These are phyloP conservation scores for Pseudogymnoascus verrucosus DNA, from an alignment of 2,329 filamentous ascomycete genomes.

Conservation along the genomic window DNA sequence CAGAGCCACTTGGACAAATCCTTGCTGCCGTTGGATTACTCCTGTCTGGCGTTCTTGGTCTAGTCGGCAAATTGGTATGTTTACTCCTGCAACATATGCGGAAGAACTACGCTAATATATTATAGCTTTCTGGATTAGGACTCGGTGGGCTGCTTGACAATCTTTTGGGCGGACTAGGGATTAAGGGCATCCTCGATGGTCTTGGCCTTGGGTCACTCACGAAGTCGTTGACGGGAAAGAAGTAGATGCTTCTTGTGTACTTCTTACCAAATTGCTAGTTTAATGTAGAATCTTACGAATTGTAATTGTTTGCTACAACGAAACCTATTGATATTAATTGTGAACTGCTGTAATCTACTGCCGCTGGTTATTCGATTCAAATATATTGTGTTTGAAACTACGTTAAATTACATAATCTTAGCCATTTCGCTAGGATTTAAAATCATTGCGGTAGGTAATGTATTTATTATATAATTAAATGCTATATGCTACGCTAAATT, in stretches of 20 bases:
- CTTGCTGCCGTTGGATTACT: conserved; percentile 80
- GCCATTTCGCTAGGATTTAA: too few relatives aligned
- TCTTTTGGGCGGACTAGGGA: conserved; percentile 66
- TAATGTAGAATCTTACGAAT: background rate
- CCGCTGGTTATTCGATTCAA: too few relatives aligned
- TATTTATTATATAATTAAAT: too few relatives aligned
- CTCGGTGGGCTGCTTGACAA: conserved; percentile 75
- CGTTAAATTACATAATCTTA: too few relatives aligned
- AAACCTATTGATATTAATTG: background rate
- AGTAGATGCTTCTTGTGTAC: conserved; percentile 22
- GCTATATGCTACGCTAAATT: too few relatives aligned
- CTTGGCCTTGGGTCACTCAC: conserved; percentile 54
- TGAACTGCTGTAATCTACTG: background rate
- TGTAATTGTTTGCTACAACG: background rate
- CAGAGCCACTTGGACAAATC: conserved; percentile 87
- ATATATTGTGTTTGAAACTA: too few relatives aligned
- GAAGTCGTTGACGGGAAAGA: conserved; percentile 38
- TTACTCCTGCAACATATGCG: conserved; percentile 33
- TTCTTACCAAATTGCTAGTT: background rate
- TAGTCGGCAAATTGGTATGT: conserved; percentile 65
- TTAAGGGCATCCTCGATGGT: conserved; percentile 66
- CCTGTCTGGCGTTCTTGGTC: conserved; percentile 71
- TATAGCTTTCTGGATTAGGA: conserved; percentile 54
- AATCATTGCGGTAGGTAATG: too few relatives aligned
- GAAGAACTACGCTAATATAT: background rate